phyloP scores from a whole-genome alignment of 768 basidiomycete species.

The Termitomyces sp. region DNA sequence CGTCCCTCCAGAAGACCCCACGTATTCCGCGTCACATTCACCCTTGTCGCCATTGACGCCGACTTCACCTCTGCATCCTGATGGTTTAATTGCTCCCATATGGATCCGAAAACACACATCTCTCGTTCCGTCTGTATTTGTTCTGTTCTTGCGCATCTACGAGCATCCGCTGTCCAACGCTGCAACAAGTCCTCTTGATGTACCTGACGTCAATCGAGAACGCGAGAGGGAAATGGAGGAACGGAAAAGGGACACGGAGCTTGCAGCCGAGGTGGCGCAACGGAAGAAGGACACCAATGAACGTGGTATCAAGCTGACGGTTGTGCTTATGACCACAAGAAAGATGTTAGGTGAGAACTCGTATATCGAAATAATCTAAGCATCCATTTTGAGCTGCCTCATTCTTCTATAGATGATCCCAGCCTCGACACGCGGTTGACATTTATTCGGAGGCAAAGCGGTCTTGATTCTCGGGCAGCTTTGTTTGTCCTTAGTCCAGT shows the following conservation, averaged over 20 bases:
- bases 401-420: constrained; percentile 67
- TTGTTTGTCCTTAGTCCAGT: constrained; percentile 96
- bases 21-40: constrained; percentile 67
- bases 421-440: constrained; percentile 81
- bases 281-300: constrained; percentile 81
- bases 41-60: constrained; percentile 92
- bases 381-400: not conserved
- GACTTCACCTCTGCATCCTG: constrained; percentile 87
- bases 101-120: constrained; percentile 97
- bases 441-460: constrained; percentile 83
- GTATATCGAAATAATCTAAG: not conserved
- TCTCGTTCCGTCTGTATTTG: constrained; percentile 89
- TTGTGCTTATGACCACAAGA: constrained; percentile 88
- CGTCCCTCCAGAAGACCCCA: constrained; percentile 55
- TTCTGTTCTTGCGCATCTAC: constrained; percentile 83
- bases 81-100: constrained; percentile 95
- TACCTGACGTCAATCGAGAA: constrained; percentile 51
- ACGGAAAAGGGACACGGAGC: constrained; percentile 65
- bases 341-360: constrained; percentile 70
- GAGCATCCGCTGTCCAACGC: constrained; percentile 51
- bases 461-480: constrained; percentile 87
- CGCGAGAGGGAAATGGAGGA: constrained; percentile 67
- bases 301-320: constrained; percentile 89
- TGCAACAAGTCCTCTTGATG: constrained; percentile 53
- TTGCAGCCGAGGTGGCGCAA: constrained; percentile 76